Evolutionary conservation across 768 basidiomycete genomes (phyloP).

Genomic region (Glaciozyma antarctica): DNA sequence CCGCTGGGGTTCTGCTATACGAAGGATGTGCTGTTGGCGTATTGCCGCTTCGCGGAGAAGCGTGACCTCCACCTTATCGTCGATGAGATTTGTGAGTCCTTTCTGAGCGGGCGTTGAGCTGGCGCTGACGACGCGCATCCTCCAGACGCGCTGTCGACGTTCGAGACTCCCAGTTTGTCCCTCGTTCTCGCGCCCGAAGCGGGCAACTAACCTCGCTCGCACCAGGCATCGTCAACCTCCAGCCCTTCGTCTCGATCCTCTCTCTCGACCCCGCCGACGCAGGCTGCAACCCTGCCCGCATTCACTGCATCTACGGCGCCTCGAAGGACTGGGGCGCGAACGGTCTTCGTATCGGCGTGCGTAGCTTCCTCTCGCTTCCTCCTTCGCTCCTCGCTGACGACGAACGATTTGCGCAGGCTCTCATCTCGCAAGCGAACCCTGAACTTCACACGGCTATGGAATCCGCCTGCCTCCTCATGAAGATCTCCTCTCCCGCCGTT

Average conservation of each 20-base stretch:
- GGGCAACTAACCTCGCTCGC: neutral
- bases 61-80: conserved; percentile 29
- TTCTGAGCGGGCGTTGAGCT: neutral
- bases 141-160: conserved; percentile 25
- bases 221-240: neutral
- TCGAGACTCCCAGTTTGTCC: conserved; percentile 7
- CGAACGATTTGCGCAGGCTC: neutral
- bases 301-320: conserved; percentile 27
- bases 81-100: conserved; percentile 30
- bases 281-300: conserved; percentile 30
- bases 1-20: conserved; percentile 34
- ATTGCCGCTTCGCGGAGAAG: conserved; percentile 31
- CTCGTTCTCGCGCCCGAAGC: no score
- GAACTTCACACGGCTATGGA: conserved; percentile 31
- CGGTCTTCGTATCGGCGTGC: conserved; percentile 32
- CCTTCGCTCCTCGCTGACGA: no score
- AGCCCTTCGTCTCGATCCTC: conserved; percentile 32
- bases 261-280: conserved; percentile 32
- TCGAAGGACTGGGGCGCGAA: conserved; percentile 35
- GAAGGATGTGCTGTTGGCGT: conserved; percentile 10
- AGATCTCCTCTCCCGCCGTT: conserved; percentile 32
- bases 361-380: no score
- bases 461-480: conserved; percentile 32
- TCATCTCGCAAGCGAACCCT: conserved; percentile 35
- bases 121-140: neutral